A percentile compares a stretch with the other conserved stretches of the same genome.
Evolutionary conservation across 164 flowering plant species (phyloP).

Genomic region (Santalum album): DNA sequence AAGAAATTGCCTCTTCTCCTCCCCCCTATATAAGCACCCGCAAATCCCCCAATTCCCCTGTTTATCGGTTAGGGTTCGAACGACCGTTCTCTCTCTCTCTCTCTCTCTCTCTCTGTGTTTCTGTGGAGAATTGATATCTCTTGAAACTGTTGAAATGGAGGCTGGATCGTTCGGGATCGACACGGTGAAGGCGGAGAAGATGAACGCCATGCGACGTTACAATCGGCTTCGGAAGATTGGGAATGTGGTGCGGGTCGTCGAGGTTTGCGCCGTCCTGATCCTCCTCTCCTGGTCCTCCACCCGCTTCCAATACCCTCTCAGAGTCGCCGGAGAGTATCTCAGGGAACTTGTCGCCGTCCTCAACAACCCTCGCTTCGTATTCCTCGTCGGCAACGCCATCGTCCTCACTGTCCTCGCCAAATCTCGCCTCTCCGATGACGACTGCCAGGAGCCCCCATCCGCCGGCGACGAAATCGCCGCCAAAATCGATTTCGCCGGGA

Average conservation of each 20-base stretch:
- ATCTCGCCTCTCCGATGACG: conserved; percentile 12
- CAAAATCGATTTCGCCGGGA: neutral
- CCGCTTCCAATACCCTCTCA: conserved; percentile 13
- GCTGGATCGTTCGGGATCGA: conserved; percentile 16
- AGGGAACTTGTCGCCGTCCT: conserved; percentile 9
- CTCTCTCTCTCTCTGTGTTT: no score
- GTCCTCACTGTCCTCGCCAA: conserved; percentile 21
- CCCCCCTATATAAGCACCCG: no score
- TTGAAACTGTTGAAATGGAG: no score
- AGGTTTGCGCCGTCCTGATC: conserved; percentile 12
- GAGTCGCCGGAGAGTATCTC: conserved; percentile 4
- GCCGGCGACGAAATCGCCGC: conserved; percentile 18
- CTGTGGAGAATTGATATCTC: no score
- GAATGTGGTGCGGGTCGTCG: conserved; percentile 15
- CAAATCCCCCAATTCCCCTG: no score
- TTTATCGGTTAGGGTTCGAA: no score
- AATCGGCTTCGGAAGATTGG: conserved; percentile 9
- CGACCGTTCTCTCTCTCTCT: no score
- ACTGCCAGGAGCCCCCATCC: neutral
- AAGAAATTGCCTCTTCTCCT: no score
- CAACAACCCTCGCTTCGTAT: conserved; percentile 21
- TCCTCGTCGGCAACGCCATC: conserved; percentile 33
- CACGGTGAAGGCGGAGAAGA: conserved; percentile 24
- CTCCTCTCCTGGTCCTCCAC: conserved; percentile 16
- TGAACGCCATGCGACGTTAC: conserved; percentile 18